A percentile compares a stretch with the other conserved stretches of the same genome.
These are phyloP conservation scores for Ophiognomonia clavigignenti-juglandacearum DNA, from an alignment of 2,329 filamentous ascomycete genomes.

Conservation along the genomic window DNA sequence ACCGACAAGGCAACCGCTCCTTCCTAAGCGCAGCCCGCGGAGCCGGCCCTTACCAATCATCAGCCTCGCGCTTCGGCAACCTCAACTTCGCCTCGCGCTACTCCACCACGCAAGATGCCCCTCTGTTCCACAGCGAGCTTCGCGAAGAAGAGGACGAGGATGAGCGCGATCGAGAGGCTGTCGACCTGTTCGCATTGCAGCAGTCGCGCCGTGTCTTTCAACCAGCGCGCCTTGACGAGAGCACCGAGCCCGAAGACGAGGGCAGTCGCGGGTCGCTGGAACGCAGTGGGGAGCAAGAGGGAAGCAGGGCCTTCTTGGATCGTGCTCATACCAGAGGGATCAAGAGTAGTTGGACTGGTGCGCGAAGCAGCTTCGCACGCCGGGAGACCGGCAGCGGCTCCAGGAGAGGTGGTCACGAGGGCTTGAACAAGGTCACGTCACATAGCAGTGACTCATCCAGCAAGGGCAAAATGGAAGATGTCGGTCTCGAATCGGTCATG, in stretches of 20 bases:
- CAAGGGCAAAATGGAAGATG: conserved; percentile 75
- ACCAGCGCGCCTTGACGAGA: conserved; percentile 76
- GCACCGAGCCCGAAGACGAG: conserved; percentile 74
- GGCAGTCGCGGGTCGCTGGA: conserved; percentile 52
- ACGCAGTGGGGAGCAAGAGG: conserved; percentile 47
- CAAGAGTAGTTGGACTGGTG: conserved; percentile 61
- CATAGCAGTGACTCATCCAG: conserved; percentile 23
- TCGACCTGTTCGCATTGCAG: conserved; percentile 91
- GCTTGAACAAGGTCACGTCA: conserved; percentile 35
- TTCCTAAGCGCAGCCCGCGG: conserved; percentile 34
- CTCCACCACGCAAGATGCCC: conserved; percentile 69
- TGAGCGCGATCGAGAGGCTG: conserved; percentile 83
- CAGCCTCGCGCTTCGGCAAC: conserved; percentile 67
- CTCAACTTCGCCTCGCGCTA: conserved; percentile 72
- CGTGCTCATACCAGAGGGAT: conserved; percentile 48
- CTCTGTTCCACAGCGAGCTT: conserved; percentile 93
- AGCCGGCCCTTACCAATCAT: conserved; percentile 75
- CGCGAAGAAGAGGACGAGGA: conserved; percentile 90
- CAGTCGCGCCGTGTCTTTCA: conserved; percentile 85
- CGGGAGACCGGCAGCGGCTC: conserved; percentile 20
- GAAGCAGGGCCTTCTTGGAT: conserved; percentile 39
- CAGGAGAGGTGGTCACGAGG: conserved; percentile 30
- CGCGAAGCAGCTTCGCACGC: conserved; percentile 35
- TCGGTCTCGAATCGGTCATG: conserved; percentile 70
- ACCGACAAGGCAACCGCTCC: conserved; percentile 32